Base-by-base conservation (phyloP, 305 asterid genomes). In the Rubia balearica region DNA sequence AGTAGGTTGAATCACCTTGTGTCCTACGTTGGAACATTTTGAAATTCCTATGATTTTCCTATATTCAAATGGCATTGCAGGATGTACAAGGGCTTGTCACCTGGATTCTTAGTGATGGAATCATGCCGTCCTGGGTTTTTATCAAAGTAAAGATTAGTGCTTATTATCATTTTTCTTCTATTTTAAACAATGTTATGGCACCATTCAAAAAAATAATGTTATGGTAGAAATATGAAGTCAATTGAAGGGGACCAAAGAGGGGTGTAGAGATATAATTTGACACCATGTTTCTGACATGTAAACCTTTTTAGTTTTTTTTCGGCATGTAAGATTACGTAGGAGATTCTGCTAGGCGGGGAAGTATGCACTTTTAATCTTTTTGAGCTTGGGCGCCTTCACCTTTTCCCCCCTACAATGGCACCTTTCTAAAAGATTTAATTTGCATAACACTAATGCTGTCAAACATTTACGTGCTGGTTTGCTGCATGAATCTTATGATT, bases 101-200 rank as follows among this genome's bases (percentile, higher is more conserved):
- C 70, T 93, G 97, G 98, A 96, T 90, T 74, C 96, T 93, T 74
- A 96, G 91, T 45, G 96, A 93, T 43, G 97, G 97, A 38, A 82
- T 89, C 84, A 93, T 89, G 97, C 98, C 98, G 0, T 86, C 98
- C 3, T 93, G 97, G 97, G 86, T 81, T 79, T 93, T 93, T 83
- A 86, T 93, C 76, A 93, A 90, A 81, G 98, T 88, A 84, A 85
- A 71, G 73, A 71, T 43, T 12, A 69, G 22, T 68, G 16, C n/a
- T 33, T 38, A 12, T 62, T 59, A 55, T 38, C 17, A 24, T 38
- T 69, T 42, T 36, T 38, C 42, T 19, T 55, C 40, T 40, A 53
- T 8, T n/a, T 55, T 38, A 68, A 13, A 21, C 30, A 0, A 27
- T 27, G 30, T 27, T 27, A 27, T 27, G 38, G 38, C 38, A 33